phyloP scores from a whole-genome alignment of 2,329 filamentous ascomycete species.

The Sordariomycetes sp. region DNA sequence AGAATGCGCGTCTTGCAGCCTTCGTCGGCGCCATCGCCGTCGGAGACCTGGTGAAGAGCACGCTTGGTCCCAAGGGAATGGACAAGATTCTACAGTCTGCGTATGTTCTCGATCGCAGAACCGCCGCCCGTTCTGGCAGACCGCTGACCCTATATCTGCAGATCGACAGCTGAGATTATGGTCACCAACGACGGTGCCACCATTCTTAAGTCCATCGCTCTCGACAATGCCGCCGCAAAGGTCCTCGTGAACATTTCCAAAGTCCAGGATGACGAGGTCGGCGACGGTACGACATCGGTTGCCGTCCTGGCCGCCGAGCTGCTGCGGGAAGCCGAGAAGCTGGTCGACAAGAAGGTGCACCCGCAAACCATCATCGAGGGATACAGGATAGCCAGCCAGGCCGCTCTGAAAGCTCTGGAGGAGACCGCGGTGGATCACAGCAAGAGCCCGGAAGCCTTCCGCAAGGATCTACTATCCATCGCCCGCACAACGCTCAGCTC shows the following conservation, averaged over 20 bases:
- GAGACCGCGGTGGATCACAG: slow-evolving; percentile 84
- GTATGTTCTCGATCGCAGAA: slow-evolving; percentile 45
- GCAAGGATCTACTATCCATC: slow-evolving; percentile 81
- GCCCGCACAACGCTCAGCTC: slow-evolving; percentile 93
- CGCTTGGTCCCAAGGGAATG: slow-evolving; percentile 95
- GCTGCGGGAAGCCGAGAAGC: slow-evolving; percentile 89
- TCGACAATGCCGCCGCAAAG: slow-evolving; percentile 97
- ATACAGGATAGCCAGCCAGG: slow-evolving; percentile 91
- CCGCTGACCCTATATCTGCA: slow-evolving; percentile 21
- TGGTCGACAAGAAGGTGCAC: slow-evolving; percentile 97
- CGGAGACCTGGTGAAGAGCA: slow-evolving; percentile 94
- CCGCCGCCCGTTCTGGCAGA: not conserved
- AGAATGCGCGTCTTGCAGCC: slow-evolving; percentile 96
- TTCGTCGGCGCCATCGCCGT: slow-evolving; percentile 98
- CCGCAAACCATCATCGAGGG: slow-evolving; percentile 99
- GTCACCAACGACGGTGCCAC: slow-evolving; percentile 98
- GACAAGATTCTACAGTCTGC: slow-evolving; percentile 96
- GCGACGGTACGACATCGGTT: slow-evolving; percentile 97
- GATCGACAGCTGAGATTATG: slow-evolving; percentile 93
- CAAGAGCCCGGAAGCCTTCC: slow-evolving; percentile 73
- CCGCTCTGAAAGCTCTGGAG: slow-evolving; percentile 76
- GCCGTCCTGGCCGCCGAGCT: slow-evolving; percentile 92
- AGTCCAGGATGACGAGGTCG: slow-evolving; percentile 97
- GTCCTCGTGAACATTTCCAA: slow-evolving; percentile 99
- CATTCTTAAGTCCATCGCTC: slow-evolving; percentile 94